Conservation (phyloP, 1,139 yeast genomes). For the Saccharomyces hybrid region DNA sequence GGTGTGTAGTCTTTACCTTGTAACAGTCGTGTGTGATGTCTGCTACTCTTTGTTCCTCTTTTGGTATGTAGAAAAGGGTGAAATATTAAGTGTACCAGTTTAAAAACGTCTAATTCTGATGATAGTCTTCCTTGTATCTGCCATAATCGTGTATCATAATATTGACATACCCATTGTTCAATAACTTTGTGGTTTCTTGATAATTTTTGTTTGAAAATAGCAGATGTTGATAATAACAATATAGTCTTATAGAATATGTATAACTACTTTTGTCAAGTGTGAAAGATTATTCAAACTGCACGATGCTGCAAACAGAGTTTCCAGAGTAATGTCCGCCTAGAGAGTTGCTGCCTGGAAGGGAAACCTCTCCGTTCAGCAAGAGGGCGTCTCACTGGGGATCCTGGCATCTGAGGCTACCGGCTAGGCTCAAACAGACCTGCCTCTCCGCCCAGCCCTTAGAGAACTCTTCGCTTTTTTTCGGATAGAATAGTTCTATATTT, state of each 20-base stretch:
- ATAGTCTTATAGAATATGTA: background rate
- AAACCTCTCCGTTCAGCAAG: too few species aligned
- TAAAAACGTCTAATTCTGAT: background rate
- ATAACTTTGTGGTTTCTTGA: conserved; percentile 1
- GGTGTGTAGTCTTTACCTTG: too few species aligned
- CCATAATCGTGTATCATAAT: background rate
- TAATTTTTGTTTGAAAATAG: background rate
- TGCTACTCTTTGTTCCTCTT: too few species aligned
- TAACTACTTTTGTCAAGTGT: background rate
- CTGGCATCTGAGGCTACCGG: background rate
- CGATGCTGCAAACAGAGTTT: background rate
- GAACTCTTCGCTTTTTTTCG: background rate
- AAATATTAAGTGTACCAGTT: conserved; percentile 1
- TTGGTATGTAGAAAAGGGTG: too few species aligned
- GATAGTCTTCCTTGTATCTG: background rate
- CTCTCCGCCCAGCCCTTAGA: background rate
- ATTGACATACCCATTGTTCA: conserved; percentile 18
- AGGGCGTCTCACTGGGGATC: background rate
- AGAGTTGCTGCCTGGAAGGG: background rate
- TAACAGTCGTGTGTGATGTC: too few species aligned
- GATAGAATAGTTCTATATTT: background rate
- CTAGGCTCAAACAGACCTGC: background rate
- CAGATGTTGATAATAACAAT: background rate
- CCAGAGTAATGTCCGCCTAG: background rate
- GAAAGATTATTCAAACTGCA: background rate